These are phyloP conservation scores for Mycena crocata DNA, from an alignment of 768 basidiomycete genomes.

Conservation along the genomic window DNA sequence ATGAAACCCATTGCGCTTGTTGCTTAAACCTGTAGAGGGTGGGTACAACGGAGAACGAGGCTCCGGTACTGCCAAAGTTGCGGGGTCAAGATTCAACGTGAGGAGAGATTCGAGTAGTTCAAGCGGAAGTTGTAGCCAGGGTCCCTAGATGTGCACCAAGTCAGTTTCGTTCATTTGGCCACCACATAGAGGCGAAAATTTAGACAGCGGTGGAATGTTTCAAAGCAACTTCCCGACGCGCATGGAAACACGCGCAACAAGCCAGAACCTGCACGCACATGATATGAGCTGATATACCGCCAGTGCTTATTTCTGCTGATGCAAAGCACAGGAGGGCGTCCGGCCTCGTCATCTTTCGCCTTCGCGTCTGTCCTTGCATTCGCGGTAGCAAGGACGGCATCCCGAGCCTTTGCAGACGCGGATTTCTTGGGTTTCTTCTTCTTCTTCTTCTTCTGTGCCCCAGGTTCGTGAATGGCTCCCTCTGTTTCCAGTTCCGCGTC, in stretches of 20 bases:
- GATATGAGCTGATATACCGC: conserved; percentile 93
- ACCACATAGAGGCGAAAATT: too few relatives aligned
- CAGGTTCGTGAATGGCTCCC: conserved; percentile 13
- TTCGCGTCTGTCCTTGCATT: conserved; percentile 41
- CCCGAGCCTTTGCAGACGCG: conserved; percentile 53
- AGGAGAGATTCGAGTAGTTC: conserved; percentile 88
- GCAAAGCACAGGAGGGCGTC: conserved; percentile 75
- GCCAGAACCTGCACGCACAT: conserved; percentile 63
- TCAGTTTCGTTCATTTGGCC: neutral
- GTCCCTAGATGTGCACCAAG: conserved; percentile 65
- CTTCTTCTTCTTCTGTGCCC: conserved; percentile 72
- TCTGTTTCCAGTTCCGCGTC: conserved; percentile 8
- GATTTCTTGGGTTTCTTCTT: conserved; percentile 72
- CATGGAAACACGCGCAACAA: neutral
- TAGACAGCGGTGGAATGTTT: too few relatives aligned
- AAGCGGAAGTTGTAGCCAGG: conserved; percentile 90
- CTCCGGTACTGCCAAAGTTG: conserved; percentile 64
- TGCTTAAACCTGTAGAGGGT: conserved; percentile 35
- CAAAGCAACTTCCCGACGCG: too few relatives aligned
- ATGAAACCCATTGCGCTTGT: conserved; percentile 56
- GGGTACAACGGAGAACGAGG: conserved; percentile 51
- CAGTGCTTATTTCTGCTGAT: conserved; percentile 96
- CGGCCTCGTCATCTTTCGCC: conserved; percentile 51
- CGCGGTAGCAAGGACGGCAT: conserved; percentile 43
- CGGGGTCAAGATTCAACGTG: conserved; percentile 80